Base-by-base conservation (phyloP, 495 filamentous ascomycete genomes). In the Penicillium verhagenii region DNA sequence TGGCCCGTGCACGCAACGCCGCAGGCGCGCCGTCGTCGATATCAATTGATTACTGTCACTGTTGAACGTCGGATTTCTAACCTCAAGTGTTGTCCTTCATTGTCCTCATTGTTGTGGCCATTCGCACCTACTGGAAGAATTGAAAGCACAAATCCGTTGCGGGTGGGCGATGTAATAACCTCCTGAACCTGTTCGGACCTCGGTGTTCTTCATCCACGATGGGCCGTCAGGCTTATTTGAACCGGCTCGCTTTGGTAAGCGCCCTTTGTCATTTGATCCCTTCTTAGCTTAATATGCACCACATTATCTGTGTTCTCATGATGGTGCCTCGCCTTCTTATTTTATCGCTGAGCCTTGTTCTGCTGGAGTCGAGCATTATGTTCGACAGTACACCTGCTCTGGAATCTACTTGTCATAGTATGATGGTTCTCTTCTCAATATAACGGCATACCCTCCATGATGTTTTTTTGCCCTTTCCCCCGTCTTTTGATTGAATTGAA, bases 181-280 rank as follows among this genome's bases (percentile, higher is more conserved):
- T 14, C 13, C 26, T 19, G 6, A 24, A n/a, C 11, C n/a, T n/a
- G n/a, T n/a, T n/a, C n/a, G n/a, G n/a, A n/a, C n/a, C n/a, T 26
- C 14, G 33, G 40, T 47, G 29, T 21, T 45, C 21, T 33, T 43
- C 24, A 11, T 7, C 47, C 59, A 45, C 47, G 35, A 82, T 82
- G 79, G 79, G 79, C 46, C 72, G 76, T 60, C 76, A 73, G 59
- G 72, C 71, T 53, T 79, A 77, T 63, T 59, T 82, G 59, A 77
- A 74, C 61, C 68, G 75, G 58, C 70, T 82, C 50, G 78, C 77
- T 68, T 64, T 82, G 73, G 79, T 82, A 78, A 69, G 78, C 66
- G 52, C 33, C 47, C 53, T 35, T 49, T 44, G 48, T 16, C 25
- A n/a, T 26, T 47, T 50, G 21, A 35, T 47, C 20, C 21, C 2